These are phyloP conservation scores for Populus ilicifolia DNA, from an alignment of 345 rosid genomes.

Conservation along the genomic window DNA sequence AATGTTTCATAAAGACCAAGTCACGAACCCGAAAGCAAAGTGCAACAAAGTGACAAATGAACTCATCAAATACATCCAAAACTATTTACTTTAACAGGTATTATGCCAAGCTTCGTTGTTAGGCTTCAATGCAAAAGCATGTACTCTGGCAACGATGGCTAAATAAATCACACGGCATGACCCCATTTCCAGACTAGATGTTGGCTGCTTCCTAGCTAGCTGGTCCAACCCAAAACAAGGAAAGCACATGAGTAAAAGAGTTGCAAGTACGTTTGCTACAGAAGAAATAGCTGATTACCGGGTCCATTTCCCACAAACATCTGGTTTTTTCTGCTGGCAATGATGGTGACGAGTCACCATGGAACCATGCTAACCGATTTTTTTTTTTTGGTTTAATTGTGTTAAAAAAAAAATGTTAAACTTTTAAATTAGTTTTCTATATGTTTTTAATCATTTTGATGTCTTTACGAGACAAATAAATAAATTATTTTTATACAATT, in stretches of 20 bases:
- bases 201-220: constrained; percentile 6
- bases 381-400: too few relatives aligned
- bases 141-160: constrained; percentile 19
- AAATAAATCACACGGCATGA: constrained; percentile 2
- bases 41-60: not conserved
- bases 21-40: not conserved
- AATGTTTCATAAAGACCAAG: not conserved
- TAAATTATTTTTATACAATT: too few relatives aligned
- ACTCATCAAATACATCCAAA: constrained; percentile 8
- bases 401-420: too few relatives aligned
- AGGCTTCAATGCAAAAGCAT: constrained; percentile 5
- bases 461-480: too few relatives aligned
- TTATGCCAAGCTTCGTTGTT: not conserved
- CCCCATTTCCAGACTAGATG: constrained; percentile 17
- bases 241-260: constrained; percentile 1
- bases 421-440: too few relatives aligned
- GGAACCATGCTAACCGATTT: not conserved
- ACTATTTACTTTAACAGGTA: not conserved
- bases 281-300: constrained; percentile 15
- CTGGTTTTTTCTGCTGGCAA: not conserved
- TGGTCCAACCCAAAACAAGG: constrained; percentile 16
- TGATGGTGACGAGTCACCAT: not conserved
- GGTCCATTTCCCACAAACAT: constrained; percentile 15
- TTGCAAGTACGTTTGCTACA: not conserved
- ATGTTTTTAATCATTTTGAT: too few relatives aligned